Percentiles rank a stretch among this genome's conserved stretches.
These are phyloP conservation scores for Solanum hybrid DNA, from an alignment of 305 asterid species.

Conservation along the genomic window DNA sequence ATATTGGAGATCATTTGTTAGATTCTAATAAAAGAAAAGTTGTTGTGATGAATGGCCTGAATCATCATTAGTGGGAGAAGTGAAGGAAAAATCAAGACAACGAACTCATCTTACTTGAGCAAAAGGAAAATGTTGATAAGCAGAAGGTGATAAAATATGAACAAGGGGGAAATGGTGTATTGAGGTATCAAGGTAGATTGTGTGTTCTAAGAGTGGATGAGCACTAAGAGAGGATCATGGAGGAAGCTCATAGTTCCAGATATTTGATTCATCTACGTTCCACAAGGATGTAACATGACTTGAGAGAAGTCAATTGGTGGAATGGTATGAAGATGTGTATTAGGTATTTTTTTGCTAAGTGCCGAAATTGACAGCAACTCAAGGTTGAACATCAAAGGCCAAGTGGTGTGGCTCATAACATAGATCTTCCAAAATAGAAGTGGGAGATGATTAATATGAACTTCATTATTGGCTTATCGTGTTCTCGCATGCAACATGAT, in stretches of 20 bases:
- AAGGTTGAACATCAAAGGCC: neutral
- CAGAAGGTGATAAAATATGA: neutral
- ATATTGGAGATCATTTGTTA: neutral
- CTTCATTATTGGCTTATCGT: neutral
- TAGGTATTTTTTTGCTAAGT: too few species aligned
- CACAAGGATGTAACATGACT: neutral
- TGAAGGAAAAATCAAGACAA: neutral
- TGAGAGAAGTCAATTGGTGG: too few species aligned
- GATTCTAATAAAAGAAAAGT: neutral
- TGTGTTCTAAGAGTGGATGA: neutral
- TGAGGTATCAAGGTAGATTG: neutral
- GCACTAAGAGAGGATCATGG: neutral
- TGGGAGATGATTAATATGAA: neutral
- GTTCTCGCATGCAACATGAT: neutral
- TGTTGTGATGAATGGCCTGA: neutral
- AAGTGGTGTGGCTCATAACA: neutral
- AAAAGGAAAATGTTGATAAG: neutral
- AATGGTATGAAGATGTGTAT: too few species aligned
- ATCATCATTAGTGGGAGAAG: neutral
- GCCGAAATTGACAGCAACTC: too few species aligned
- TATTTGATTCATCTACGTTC: neutral
- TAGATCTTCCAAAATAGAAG: neutral
- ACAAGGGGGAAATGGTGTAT: neutral
- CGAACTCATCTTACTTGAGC: neutral
- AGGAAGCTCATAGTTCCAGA: neutral